Evolutionary conservation across 768 basidiomycete species (phyloP).

Genomic region (Lactifluus piperatus): DNA sequence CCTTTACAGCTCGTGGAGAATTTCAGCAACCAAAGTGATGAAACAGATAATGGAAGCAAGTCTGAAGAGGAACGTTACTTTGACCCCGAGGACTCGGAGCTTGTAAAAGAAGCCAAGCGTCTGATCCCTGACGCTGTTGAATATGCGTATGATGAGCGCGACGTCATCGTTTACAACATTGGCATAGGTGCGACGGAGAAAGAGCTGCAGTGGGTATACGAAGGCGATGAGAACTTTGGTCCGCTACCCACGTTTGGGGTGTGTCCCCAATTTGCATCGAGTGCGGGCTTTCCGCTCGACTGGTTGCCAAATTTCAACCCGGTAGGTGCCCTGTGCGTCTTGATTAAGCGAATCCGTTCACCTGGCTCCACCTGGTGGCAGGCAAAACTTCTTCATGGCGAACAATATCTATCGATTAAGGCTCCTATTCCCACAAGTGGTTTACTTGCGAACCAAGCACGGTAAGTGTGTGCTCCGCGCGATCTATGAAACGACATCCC

Average conservation of each 20-base stretch:
- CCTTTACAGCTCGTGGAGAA: constrained; percentile 43
- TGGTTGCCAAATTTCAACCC: constrained; percentile 96
- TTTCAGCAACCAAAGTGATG: constrained; percentile 38
- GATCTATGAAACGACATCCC: background rate
- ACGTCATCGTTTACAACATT: constrained; percentile 91
- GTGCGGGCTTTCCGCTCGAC: constrained; percentile 58
- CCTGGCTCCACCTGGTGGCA: constrained; percentile 24
- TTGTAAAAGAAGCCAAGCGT: constrained; percentile 79
- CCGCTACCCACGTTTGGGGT: constrained; percentile 94
- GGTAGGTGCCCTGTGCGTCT: constrained; percentile 36
- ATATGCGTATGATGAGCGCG: constrained; percentile 77
- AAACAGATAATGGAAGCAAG: constrained; percentile 14
- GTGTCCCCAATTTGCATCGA: constrained; percentile 80
- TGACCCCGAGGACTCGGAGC: constrained; percentile 74
- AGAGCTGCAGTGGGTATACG: constrained; percentile 87
- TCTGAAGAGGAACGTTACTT: constrained; percentile 37
- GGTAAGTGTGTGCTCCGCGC: constrained; percentile 36
- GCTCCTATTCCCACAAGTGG: constrained; percentile 80
- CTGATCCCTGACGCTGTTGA: constrained; percentile 42
- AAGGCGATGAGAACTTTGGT: constrained; percentile 78
- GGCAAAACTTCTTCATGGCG: constrained; percentile 97
- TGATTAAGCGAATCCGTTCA: background rate
- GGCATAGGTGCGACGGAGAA: constrained; percentile 90
- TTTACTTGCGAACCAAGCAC: constrained; percentile 63
- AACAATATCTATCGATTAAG: constrained; percentile 88